Percentiles rank a stretch among this genome's conserved stretches.
Evolutionary conservation across 257 asterid species (phyloP).

Genomic region (Ocimum tenuiflorum): DNA sequence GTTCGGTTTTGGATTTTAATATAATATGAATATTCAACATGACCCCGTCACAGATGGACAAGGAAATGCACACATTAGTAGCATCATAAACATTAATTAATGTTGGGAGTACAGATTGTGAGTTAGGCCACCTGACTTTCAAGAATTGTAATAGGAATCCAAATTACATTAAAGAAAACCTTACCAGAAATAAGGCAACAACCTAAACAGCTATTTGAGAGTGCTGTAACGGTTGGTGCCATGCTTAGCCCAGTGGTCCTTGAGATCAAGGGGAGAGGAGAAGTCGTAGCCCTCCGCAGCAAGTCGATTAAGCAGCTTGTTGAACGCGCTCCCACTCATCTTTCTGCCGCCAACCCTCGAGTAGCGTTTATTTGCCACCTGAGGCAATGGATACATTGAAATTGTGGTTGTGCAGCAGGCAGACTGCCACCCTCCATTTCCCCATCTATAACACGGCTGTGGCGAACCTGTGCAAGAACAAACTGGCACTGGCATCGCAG

Average conservation of each 20-base stretch:
- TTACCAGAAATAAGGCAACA: too few species aligned
- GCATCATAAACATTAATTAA: neutral
- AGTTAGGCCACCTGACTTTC: neutral
- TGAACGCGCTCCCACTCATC: constrained; percentile 82
- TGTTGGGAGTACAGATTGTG: neutral
- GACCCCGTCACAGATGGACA: too few species aligned
- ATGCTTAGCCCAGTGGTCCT: constrained; percentile 28
- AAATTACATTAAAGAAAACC: constrained; percentile 25
- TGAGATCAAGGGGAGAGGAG: constrained; percentile 66
- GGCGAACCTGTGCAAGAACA: constrained; percentile 91
- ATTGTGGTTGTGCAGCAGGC: constrained; percentile 85
- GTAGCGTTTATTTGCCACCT: constrained; percentile 67
- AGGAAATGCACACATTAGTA: neutral
- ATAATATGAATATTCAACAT: too few species aligned
- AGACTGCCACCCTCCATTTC: constrained; percentile 91
- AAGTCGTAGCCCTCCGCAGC: constrained; percentile 68
- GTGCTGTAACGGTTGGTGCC: constrained; percentile 85
- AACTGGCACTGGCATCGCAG: constrained; percentile 87
- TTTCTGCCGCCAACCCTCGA: constrained; percentile 83
- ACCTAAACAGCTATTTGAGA: constrained; percentile 55
- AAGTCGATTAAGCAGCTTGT: constrained; percentile 71
- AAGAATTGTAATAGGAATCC: constrained; percentile 21
- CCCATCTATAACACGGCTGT: constrained; percentile 94
- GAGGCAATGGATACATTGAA: constrained; percentile 87
- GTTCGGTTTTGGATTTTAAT: too few species aligned